Percentiles rank a stretch among this genome's conserved stretches.
Evolutionary conservation across 106 monocot species (phyloP).

Genomic region (Apostasia shenzhenica): DNA sequence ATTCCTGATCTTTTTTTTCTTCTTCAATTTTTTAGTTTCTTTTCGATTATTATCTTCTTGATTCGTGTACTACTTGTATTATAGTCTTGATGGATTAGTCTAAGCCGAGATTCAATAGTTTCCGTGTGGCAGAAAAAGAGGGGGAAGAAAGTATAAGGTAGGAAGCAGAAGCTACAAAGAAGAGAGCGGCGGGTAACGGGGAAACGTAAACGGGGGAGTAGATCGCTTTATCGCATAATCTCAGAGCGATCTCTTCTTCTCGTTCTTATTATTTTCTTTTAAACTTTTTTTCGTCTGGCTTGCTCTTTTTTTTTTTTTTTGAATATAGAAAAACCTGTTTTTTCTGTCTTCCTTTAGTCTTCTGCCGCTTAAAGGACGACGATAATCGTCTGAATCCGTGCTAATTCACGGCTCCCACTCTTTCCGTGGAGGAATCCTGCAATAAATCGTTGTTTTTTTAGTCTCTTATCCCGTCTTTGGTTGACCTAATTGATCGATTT

Average conservation of each 20-base stretch:
- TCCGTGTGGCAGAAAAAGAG: too few relatives aligned
- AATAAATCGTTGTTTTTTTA: conserved; percentile 2
- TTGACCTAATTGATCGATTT: not conserved
- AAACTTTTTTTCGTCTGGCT: not conserved
- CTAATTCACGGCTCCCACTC: not conserved
- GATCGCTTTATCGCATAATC: not conserved
- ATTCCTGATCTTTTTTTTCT: too few relatives aligned
- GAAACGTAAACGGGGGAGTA: conserved; percentile 6
- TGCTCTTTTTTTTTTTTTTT: not conserved
- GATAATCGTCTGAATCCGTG: conserved; percentile 2
- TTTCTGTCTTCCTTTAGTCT: not conserved
- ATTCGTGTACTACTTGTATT: too few relatives aligned
- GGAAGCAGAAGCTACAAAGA: too few relatives aligned
- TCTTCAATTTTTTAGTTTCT: too few relatives aligned
- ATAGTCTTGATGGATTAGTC: too few relatives aligned
- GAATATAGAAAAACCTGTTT: not conserved
- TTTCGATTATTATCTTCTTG: too few relatives aligned
- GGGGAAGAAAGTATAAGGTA: too few relatives aligned
- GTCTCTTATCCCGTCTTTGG: not conserved
- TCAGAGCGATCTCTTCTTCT: conserved; percentile 4
- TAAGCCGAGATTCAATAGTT: too few relatives aligned
- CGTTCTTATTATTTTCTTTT: not conserved
- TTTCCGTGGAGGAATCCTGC: conserved; percentile 4
- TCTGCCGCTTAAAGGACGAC: not conserved
- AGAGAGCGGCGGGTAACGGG: not conserved